phyloP scores from a whole-genome alignment of 2,329 filamentous ascomycete genomes.

The Curvularia verruculosa region DNA sequence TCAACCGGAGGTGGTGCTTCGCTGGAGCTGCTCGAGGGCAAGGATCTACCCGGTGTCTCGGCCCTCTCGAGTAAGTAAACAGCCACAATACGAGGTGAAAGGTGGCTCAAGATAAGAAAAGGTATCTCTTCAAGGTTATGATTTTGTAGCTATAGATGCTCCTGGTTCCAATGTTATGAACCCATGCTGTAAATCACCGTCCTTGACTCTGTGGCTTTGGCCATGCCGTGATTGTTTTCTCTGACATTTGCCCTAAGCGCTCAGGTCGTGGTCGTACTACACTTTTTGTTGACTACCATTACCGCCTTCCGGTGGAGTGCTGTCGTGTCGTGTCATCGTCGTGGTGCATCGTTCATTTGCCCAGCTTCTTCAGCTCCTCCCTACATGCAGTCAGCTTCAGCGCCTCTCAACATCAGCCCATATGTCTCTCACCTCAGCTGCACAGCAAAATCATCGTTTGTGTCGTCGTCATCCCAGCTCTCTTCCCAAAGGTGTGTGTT shows the following conservation, averaged over 20 bases:
- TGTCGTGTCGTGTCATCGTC: constrained; percentile 6
- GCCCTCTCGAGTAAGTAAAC: constrained; percentile 79
- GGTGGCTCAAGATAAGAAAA: constrained; percentile 39
- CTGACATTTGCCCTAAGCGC: neutral
- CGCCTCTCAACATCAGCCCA: neutral
- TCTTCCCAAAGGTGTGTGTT: constrained; percentile 96
- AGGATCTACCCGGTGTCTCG: constrained; percentile 91
- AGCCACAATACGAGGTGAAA: constrained; percentile 22
- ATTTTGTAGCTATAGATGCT: constrained; percentile 42
- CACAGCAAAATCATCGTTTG: constrained; percentile 91
- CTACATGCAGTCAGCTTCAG: constrained; percentile 51
- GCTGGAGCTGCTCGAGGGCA: constrained; percentile 95
- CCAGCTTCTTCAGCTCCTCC: constrained; percentile 94
- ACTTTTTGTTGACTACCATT: neutral
- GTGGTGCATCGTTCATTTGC: constrained; percentile 58
- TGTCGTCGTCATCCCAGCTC: constrained; percentile 99
- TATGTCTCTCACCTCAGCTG: constrained; percentile 78
- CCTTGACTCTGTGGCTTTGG: constrained; percentile 1
- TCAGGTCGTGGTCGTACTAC: neutral
- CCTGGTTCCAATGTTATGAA: constrained; percentile 24
- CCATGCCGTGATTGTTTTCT: constrained; percentile 1
- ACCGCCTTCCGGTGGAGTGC: neutral
- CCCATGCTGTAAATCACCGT: constrained; percentile 13
- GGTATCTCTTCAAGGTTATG: constrained; percentile 44
- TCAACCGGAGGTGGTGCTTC: constrained; percentile 95